Conservation (phyloP, 2,329 filamentous ascomycete species). For the Neofusicoccum cordaticola region DNA sequence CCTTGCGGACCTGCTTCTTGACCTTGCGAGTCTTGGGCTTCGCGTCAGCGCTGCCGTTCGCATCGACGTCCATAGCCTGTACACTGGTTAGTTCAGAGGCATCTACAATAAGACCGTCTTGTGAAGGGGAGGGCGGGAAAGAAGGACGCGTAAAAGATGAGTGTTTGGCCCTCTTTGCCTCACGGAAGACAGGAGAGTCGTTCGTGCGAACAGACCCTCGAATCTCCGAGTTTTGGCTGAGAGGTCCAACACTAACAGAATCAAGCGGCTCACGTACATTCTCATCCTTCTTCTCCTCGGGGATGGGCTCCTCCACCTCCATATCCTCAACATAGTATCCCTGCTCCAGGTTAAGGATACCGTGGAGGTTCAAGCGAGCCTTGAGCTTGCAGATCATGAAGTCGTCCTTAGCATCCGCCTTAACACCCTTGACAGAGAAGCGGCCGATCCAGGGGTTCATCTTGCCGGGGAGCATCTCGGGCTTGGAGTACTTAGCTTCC, state of each 20-base stretch:
- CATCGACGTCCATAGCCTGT: conserved; percentile 41
- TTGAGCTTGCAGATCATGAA: conserved; percentile 99
- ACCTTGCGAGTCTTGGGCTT: conserved; percentile 87
- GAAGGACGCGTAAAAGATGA: not conserved
- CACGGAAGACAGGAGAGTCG: conserved; percentile 21
- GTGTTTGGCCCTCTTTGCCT: conserved; percentile 33
- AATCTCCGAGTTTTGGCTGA: conserved; percentile 20
- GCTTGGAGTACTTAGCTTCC: conserved; percentile 88
- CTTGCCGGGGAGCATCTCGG: conserved; percentile 83
- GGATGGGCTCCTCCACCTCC: conserved; percentile 91
- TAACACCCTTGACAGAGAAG: conserved; percentile 97
- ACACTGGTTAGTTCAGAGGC: not conserved
- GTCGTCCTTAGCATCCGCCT: conserved; percentile 88
- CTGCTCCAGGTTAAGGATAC: conserved; percentile 91
- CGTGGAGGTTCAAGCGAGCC: conserved; percentile 93
- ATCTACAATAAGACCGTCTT: conserved; percentile 22
- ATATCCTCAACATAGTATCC: conserved; percentile 98
- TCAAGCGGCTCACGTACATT: conserved; percentile 6
- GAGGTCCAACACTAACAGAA: conserved; percentile 23
- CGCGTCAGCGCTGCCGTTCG: conserved; percentile 32
- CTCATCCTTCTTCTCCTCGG: conserved; percentile 62
- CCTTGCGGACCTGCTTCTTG: conserved; percentile 99
- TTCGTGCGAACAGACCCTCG: conserved; percentile 1
- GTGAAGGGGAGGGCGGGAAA: not conserved
- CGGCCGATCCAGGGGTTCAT: conserved; percentile 92